A percentile compares a stretch with the other conserved stretches of the same genome.
phyloP scores from a whole-genome alignment of 306 rosid species.

The Canavalia gladiata region DNA sequence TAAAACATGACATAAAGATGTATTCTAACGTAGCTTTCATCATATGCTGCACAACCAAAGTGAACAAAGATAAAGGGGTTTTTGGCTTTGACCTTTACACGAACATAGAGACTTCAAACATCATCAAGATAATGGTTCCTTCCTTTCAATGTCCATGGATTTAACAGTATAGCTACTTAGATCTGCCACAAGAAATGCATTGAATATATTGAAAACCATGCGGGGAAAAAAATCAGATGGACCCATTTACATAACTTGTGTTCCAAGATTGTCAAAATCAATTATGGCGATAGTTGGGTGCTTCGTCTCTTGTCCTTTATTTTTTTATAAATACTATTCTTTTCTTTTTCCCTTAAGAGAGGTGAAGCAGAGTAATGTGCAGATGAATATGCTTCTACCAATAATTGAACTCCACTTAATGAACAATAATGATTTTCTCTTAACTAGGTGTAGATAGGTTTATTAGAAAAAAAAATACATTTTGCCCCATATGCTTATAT shows the following conservation, averaged over 20 bases:
- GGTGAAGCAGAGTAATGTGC: neutral
- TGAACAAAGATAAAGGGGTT: conserved; percentile 35
- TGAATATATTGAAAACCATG: conserved; percentile 45
- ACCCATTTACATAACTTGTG: conserved; percentile 51
- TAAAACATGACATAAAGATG: conserved; percentile 35
- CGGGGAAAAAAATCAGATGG: conserved; percentile 42
- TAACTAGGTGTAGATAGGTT: conserved; percentile 5
- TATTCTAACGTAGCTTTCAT: conserved; percentile 45
- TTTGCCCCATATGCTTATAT: neutral
- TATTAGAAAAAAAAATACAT: neutral
- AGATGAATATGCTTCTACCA: conserved; percentile 33
- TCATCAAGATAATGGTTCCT: conserved; percentile 13
- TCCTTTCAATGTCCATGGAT: conserved; percentile 22
- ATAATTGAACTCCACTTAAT: conserved; percentile 36
- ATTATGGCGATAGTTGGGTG: conserved; percentile 52
- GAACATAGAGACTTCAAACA: conserved; percentile 34
- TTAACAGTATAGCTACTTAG: conserved; percentile 40
- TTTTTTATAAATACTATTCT: no score
- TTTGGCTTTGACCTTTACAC: conserved; percentile 36
- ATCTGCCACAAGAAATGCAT: conserved; percentile 45
- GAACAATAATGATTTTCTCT: conserved; percentile 37
- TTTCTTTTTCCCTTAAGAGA: neutral
- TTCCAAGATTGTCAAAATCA: conserved; percentile 48
- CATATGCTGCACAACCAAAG: conserved; percentile 46
- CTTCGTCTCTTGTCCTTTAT: conserved; percentile 38